Evolutionary conservation across 2,329 filamentous ascomycete species (phyloP), one percentile per base, ranked within the genome.

Genomic region (Fusarium acutatum): DNA sequence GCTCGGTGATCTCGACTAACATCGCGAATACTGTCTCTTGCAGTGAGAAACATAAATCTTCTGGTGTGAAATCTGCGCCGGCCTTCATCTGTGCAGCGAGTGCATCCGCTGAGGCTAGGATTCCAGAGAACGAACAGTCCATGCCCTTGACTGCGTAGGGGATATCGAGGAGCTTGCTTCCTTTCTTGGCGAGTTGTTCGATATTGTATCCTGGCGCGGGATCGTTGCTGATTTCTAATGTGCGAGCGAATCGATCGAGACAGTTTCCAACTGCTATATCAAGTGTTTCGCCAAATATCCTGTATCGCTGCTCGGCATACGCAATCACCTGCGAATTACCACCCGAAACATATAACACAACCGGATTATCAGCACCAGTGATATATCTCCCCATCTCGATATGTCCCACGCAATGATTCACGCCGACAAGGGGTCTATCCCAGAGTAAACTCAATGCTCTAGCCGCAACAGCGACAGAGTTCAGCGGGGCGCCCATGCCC

Each of bases 181-280:
- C 91, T 82, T 93, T 92, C 75, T 88, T 89, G 69, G 96, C 96
- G 56, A 98, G 86, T 83, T 97, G 94, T 85, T 99, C 96, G 76
- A 99, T 98, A 81, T 99, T 99, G 83, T 98, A 98, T 4, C 96
- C 96, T 0, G 96, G 96, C 3, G 96, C 96, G 0, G 96, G 96
- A 81, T 99, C 96, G 82, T 99, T 99, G 81, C 93, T 92, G 80
- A 99, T 98, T 76, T 89, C 89, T 53, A 99, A 88, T 7, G 95
- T 97, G 77, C 96, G 91, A 37, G 96, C 96, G 81, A 99, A 98
- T 38, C 96, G 91, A 83, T 99, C 96, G 52, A 99, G 90, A 81
- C 96, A 98, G 84, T 99, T 99, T 9, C 96, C 96, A 17, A 99
- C 96, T 20, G 96, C 96, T 74, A 98, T 98, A 81, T 99, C 96